These are phyloP conservation scores for Phialophora macrospora DNA, from an alignment of 2,329 filamentous ascomycete genomes.

Conservation along the genomic window DNA sequence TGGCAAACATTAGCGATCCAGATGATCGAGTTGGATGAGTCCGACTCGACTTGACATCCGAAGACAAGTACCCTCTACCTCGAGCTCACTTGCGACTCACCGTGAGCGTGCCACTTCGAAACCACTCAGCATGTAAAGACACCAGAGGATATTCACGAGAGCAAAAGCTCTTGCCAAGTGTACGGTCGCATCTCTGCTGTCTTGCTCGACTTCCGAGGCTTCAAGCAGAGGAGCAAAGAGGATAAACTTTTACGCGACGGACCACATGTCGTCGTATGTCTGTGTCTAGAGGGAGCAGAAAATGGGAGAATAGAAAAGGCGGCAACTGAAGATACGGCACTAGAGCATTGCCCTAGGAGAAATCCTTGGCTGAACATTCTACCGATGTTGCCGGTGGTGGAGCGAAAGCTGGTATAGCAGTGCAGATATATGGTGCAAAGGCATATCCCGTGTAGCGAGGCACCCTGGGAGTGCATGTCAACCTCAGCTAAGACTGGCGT, in stretches of 20 bases:
- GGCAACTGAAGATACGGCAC: neutral
- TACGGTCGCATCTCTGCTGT: no score
- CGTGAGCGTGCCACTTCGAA: no score
- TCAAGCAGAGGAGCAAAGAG: neutral
- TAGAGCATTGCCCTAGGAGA: neutral
- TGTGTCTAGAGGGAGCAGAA: neutral
- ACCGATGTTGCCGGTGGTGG: neutral
- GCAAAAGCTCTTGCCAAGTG: no score
- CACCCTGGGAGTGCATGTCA: neutral
- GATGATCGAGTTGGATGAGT: no score
- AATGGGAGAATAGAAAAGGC: neutral
- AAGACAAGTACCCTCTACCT: no score
- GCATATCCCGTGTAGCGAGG: neutral
- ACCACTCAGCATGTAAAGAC: no score
- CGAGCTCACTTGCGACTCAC: no score
- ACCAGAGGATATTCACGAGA: no score
- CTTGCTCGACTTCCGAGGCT: no score
- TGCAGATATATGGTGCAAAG: neutral
- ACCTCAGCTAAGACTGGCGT: neutral
- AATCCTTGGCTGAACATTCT: conserved; percentile 1
- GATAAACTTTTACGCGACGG: neutral
- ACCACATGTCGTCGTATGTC: neutral
- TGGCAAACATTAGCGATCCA: no score
- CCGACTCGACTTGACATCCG: no score
- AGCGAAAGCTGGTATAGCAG: neutral